A percentile compares a stretch with the other conserved stretches of the same genome.
Conservation (phyloP, 148 eudicot species). For the Rhododendron molle region DNA sequence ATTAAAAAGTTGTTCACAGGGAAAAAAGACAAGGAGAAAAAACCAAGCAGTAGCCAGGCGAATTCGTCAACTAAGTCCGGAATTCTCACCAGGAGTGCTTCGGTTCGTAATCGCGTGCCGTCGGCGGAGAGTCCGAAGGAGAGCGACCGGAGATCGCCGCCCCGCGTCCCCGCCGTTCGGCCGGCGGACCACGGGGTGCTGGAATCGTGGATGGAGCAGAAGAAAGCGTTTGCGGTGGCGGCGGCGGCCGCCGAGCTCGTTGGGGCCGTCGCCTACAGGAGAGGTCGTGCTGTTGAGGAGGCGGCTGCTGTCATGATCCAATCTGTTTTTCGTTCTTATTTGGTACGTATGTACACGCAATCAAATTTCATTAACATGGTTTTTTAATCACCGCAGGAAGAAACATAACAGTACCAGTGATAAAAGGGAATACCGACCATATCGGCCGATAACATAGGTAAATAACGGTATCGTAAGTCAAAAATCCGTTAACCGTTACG, state of each 20-base stretch:
- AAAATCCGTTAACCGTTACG: not conserved
- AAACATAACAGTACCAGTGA: not conserved
- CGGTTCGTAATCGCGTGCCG: too few relatives aligned
- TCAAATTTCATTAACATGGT: not conserved
- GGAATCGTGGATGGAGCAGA: constrained; percentile 13
- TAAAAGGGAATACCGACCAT: not conserved
- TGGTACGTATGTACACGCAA: constrained; percentile 33
- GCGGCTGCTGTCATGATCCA: constrained; percentile 75
- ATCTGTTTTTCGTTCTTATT: constrained; percentile 57
- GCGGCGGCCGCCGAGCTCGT: too few relatives aligned
- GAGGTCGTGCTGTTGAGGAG: constrained; percentile 31
- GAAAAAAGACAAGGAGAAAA: constrained; percentile 35
- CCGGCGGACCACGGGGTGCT: too few relatives aligned
- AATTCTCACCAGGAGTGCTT: not conserved
- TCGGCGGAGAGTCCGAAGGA: constrained; percentile 51
- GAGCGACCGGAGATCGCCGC: constrained; percentile 63
- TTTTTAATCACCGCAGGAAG: not conserved
- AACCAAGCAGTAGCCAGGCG: not conserved
- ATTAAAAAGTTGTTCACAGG: constrained; percentile 47
- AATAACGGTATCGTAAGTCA: not conserved
- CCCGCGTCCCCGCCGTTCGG: constrained; percentile 9
- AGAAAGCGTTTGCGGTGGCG: constrained; percentile 7
- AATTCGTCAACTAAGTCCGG: not conserved
- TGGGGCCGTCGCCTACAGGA: constrained; percentile 16
- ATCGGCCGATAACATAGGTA: not conserved